Percentiles rank a stretch among this genome's conserved stretches.
phyloP scores from a whole-genome alignment of 1,284 basidiomycete species.

The Apiotrichum akiyoshidainum region DNA sequence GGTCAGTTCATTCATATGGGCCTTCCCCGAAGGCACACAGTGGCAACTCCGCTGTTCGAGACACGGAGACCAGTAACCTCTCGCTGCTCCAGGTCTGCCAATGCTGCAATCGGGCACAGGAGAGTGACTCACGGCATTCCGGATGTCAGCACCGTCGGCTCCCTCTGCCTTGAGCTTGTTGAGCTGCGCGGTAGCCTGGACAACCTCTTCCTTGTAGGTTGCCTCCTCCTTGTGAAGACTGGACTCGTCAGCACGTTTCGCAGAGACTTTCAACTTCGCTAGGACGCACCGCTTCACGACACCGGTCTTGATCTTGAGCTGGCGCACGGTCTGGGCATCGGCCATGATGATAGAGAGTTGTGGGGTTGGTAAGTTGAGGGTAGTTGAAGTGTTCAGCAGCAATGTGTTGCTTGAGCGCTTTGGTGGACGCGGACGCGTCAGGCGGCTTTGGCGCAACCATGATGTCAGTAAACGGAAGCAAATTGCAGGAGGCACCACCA shows the following conservation, averaged over 20 bases:
- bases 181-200: conserved; percentile 59
- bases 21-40: too few species aligned
- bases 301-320: conserved; percentile 77
- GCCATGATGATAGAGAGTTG: conserved; percentile 25
- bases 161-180: conserved; percentile 63
- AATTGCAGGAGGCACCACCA: too few species aligned
- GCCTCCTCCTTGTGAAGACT: conserved; percentile 72
- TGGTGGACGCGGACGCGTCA: too few species aligned
- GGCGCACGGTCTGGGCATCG: conserved; percentile 47
- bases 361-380: background rate
- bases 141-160: conserved; percentile 74
- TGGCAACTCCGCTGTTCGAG: too few species aligned
- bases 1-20: conserved; percentile 2
- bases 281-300: conserved; percentile 65
- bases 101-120: too few species aligned
- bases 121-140: conserved; percentile 65
- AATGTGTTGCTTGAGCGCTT: too few species aligned
- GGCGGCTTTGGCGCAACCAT: too few species aligned
- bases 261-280: background rate
- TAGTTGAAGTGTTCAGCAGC: too few species aligned
- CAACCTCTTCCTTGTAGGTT: conserved; percentile 67
- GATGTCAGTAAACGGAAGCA: too few species aligned
- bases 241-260: background rate
- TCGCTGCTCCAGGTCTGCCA: too few species aligned
- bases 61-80: too few species aligned